A percentile compares a stretch with the other conserved stretches of the same genome.
phyloP scores from a whole-genome alignment of 805 yeast genomes.

The Pichia manshurica region DNA sequence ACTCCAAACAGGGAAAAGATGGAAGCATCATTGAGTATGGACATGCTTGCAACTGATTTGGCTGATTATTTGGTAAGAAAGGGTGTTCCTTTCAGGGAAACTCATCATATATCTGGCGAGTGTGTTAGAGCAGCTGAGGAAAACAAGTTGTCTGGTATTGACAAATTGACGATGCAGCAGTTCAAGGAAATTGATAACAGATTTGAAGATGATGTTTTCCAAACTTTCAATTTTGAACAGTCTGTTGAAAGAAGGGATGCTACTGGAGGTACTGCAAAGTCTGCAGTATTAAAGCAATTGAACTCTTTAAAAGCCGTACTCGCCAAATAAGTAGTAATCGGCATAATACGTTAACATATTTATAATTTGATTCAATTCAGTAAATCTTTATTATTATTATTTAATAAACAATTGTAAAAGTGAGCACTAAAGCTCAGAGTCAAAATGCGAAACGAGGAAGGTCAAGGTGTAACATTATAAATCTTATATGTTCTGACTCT shows the following conservation, averaged over 20 bases:
- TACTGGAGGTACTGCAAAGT: slow-evolving; percentile 93
- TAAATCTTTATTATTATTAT: no score
- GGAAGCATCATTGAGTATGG: slow-evolving; percentile 92
- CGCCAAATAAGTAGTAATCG: neutral
- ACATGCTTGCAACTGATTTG: slow-evolving; percentile 97
- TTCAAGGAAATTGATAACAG: slow-evolving; percentile 74
- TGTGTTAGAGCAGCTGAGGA: slow-evolving; percentile 92
- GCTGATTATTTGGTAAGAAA: slow-evolving; percentile 96
- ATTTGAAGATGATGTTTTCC: slow-evolving; percentile 73
- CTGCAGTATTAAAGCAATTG: slow-evolving; percentile 80
- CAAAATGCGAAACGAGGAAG: no score
- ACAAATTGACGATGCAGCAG: slow-evolving; percentile 70
- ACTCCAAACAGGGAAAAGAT: slow-evolving; percentile 65
- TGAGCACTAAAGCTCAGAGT: no score
- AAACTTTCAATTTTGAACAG: slow-evolving; percentile 85
- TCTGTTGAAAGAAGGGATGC: slow-evolving; percentile 97
- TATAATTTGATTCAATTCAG: neutral
- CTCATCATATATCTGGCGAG: slow-evolving; percentile 97
- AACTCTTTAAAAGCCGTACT: slow-evolving; percentile 24
- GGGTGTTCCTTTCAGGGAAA: slow-evolving; percentile 98
- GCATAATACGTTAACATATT: neutral
- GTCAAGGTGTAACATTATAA: no score
- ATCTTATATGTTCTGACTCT: no score
- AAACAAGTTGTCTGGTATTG: slow-evolving; percentile 72
- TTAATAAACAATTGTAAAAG: no score